phyloP scores from a whole-genome alignment of 2,329 filamentous ascomycete species.

The Aspergillus fischeri region DNA sequence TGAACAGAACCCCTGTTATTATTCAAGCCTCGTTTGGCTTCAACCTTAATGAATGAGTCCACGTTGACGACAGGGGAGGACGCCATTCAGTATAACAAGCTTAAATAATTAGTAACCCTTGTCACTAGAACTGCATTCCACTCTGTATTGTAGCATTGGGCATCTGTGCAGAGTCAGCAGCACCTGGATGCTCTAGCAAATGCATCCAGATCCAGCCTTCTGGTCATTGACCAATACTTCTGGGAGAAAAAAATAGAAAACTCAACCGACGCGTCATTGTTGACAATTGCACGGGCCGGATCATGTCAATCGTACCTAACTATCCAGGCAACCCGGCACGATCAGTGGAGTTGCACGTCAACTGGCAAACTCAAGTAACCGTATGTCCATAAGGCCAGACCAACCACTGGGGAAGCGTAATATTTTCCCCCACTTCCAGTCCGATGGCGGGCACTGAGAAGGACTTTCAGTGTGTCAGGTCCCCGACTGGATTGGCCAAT shows the following conservation, averaged over 20 bases:
- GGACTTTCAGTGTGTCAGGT: background rate
- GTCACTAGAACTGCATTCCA: background rate
- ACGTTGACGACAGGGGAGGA: background rate
- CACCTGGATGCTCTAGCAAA: no score
- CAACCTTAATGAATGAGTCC: background rate
- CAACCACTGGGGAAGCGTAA: no score
- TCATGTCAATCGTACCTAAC: background rate
- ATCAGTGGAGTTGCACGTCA: background rate
- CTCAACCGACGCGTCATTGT: background rate
- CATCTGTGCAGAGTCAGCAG: background rate
- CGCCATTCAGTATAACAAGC: background rate
- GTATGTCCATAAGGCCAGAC: no score
- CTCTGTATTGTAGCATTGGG: background rate
- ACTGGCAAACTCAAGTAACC: background rate
- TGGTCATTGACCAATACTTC: background rate
- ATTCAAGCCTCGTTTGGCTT: background rate
- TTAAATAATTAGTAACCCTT: background rate
- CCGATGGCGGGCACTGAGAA: background rate
- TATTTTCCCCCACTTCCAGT: background rate
- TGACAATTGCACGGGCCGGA: background rate
- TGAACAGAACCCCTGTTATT: background rate
- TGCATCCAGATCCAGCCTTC: background rate
- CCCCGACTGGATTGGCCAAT: background rate
- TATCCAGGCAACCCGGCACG: background rate
- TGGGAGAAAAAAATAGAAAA: background rate